phyloP scores from a whole-genome alignment of 2,329 filamentous ascomycete genomes.

The Davidsoniella virescens region DNA sequence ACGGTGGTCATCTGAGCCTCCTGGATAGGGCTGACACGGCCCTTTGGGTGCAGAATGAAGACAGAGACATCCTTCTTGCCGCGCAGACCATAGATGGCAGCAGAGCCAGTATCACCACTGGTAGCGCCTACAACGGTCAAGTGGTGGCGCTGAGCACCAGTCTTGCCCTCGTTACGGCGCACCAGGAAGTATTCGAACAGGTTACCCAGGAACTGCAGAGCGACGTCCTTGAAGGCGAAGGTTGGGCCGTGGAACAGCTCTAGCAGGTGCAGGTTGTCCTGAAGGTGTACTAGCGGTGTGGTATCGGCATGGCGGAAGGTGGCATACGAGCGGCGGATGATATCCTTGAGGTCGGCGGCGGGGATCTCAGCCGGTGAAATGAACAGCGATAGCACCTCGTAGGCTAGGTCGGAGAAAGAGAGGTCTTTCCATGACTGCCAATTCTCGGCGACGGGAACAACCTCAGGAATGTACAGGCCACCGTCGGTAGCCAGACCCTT shows the following conservation, averaged over 20 bases:
- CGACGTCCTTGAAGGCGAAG: slow-evolving; percentile 86
- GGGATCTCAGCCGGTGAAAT: slow-evolving; percentile 76
- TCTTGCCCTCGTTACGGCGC: slow-evolving; percentile 54
- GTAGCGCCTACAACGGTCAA: slow-evolving; percentile 78
- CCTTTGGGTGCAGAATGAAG: slow-evolving; percentile 86
- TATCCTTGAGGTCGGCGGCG: slow-evolving; percentile 57
- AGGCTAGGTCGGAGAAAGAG: slow-evolving; percentile 67
- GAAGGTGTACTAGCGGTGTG: slow-evolving; percentile 64
- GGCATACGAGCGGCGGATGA: slow-evolving; percentile 72
- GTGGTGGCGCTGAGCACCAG: slow-evolving; percentile 53
- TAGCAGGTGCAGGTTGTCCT: slow-evolving; percentile 66
- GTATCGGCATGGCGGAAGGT: slow-evolving; percentile 71
- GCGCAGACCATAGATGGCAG: slow-evolving; percentile 85
- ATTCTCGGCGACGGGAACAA: slow-evolving; percentile 49
- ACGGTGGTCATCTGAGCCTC: slow-evolving; percentile 96
- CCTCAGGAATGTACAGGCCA: slow-evolving; percentile 77
- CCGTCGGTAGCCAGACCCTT: slow-evolving; percentile 78
- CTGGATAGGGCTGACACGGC: slow-evolving; percentile 79
- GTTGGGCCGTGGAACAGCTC: slow-evolving; percentile 95
- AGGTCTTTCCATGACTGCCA: slow-evolving; percentile 65
- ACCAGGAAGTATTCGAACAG: slow-evolving; percentile 80
- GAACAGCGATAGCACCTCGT: slow-evolving; percentile 73
- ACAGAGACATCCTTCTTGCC: slow-evolving; percentile 96
- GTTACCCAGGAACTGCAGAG: slow-evolving; percentile 84
- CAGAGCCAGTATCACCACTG: slow-evolving; percentile 79